phyloP scores from a whole-genome alignment of 805 yeast genomes.

The Pichia cabralensis region DNA sequence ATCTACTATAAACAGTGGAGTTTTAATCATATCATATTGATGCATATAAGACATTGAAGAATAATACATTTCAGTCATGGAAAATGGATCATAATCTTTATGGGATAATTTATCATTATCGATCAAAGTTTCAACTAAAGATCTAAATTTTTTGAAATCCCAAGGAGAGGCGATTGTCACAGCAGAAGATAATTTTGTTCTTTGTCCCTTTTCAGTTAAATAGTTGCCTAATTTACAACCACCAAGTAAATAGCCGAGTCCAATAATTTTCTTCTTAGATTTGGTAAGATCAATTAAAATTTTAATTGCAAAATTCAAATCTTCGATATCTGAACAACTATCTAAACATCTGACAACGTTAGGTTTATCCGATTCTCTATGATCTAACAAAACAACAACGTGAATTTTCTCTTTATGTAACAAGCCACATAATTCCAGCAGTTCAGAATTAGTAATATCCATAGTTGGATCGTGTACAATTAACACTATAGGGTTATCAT shows the following conservation, averaged over 20 bases:
- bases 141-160: conserved; percentile 52
- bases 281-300: conserved; percentile 44
- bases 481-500: too few species aligned
- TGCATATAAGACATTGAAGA: conserved; percentile 54
- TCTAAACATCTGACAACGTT: conserved; percentile 56
- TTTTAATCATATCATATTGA: conserved; percentile 43
- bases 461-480: too few species aligned
- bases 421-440: too few species aligned
- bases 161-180: conserved; percentile 59
- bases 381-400: conserved; percentile 51
- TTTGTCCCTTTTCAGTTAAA: conserved; percentile 54
- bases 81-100: conserved; percentile 54
- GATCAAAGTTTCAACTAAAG: conserved; percentile 28
- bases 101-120: conserved; percentile 32
- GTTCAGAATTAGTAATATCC: too few species aligned
- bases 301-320: conserved; percentile 48
- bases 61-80: conserved; percentile 55
- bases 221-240: conserved; percentile 58
- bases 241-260: conserved; percentile 66
- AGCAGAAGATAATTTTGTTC: conserved; percentile 46
- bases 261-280: conserved; percentile 42
- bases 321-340: conserved; percentile 61
- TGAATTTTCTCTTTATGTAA: too few species aligned
- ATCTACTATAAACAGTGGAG: conserved; percentile 51
- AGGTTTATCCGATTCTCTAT: conserved; percentile 75